Evolutionary conservation across 352 stramenopile species (phyloP).

Genomic region (Phytopythium helicoides): DNA sequence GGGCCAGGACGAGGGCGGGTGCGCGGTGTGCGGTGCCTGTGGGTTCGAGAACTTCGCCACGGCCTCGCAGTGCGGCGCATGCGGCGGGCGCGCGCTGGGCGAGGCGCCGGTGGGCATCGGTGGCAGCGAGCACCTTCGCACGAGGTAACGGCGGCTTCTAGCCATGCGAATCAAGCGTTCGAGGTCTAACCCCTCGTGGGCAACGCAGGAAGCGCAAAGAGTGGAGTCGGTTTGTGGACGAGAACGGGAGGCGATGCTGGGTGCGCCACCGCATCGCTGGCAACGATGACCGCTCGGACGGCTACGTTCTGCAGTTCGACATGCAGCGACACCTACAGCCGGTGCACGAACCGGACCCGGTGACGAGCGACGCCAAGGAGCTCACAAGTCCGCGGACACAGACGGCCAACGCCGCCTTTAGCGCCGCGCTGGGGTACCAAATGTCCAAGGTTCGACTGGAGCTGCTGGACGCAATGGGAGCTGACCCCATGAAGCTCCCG

Average conservation of each 20-base stretch:
- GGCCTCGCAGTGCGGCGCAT: constrained; percentile 36
- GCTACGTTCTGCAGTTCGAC: constrained; percentile 34
- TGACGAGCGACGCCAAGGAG: constrained; percentile 9
- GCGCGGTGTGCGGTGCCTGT: constrained; percentile 31
- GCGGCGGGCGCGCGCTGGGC: not conserved
- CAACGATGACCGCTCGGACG: constrained; percentile 19
- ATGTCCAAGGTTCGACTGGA: constrained; percentile 23
- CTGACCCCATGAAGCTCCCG: constrained; percentile 23
- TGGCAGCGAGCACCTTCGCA: constrained; percentile 4
- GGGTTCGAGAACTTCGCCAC: constrained; percentile 52
- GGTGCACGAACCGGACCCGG: constrained; percentile 27
- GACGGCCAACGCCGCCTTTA: constrained; percentile 5
- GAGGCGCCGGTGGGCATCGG: not conserved
- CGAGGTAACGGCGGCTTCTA: constrained; percentile 1
- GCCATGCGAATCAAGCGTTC: too few relatives aligned
- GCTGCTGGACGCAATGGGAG: constrained; percentile 20
- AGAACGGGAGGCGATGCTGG: constrained; percentile 36
- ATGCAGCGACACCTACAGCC: constrained; percentile 1
- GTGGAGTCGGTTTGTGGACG: constrained; percentile 42
- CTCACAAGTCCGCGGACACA: constrained; percentile 8
- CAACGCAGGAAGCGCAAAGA: constrained; percentile 39
- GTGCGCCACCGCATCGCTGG: constrained; percentile 20
- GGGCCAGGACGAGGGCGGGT: constrained; percentile 29
- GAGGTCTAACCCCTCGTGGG: too few relatives aligned
- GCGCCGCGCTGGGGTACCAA: constrained; percentile 10